Evolutionary conservation across 2,329 filamentous ascomycete species (phyloP).

Genomic region (Sclerotinia subarctica): DNA sequence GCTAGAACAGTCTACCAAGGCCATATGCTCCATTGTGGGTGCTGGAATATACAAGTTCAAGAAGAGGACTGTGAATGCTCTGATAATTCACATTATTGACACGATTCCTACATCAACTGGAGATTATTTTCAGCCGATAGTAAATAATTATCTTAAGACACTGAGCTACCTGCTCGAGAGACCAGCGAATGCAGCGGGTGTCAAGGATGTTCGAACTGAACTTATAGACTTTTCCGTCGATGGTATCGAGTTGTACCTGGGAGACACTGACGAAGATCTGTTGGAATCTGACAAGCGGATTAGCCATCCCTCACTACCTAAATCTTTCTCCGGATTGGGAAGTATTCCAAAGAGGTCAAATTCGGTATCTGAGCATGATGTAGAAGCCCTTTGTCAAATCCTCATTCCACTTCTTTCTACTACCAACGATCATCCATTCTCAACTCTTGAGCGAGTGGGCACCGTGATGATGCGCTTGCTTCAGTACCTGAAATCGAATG

Average conservation of each 20-base stretch:
- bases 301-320: constrained; percentile 26
- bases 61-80: constrained; percentile 71
- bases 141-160: constrained; percentile 74
- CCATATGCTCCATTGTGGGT: constrained; percentile 68
- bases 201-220: constrained; percentile 51
- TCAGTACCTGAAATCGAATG: constrained; percentile 53
- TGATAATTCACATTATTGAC: constrained; percentile 80
- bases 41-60: constrained; percentile 66
- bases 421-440: constrained; percentile 64
- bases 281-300: constrained; percentile 30
- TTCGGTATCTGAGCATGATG: constrained; percentile 38
- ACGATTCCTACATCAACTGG: constrained; percentile 62
- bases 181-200: constrained; percentile 75
- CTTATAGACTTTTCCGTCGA: constrained; percentile 57
- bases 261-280: constrained; percentile 25
- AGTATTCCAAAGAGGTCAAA: constrained; percentile 33
- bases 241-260: constrained; percentile 53
- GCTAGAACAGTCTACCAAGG: constrained; percentile 66
- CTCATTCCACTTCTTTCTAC: constrained; percentile 61
- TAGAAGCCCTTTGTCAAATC: constrained; percentile 60
- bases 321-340: constrained; percentile 3
- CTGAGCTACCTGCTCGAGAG: constrained; percentile 68
- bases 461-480: constrained; percentile 59
- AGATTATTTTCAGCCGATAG: constrained; percentile 64
- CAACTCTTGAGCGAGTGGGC: constrained; percentile 55